Evolutionary conservation across 306 rosid genomes (phyloP).

Genomic region (Crataegus laevigata): DNA sequence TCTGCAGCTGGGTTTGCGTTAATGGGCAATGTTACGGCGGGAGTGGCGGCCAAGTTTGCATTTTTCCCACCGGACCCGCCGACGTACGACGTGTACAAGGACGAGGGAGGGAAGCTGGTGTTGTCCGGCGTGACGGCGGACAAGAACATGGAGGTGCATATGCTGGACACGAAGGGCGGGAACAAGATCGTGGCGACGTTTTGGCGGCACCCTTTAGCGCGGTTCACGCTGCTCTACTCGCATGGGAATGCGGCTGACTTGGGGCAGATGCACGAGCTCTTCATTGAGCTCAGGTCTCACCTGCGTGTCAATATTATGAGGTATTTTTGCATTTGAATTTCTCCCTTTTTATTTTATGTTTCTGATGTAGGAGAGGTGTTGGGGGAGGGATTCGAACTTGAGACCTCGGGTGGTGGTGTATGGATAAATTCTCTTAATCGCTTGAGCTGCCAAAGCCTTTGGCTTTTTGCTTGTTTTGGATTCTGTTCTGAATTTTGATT

Average conservation of each 20-base stretch:
- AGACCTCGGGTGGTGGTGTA: neutral
- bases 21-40: slow-evolving; percentile 90
- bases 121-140: slow-evolving; percentile 74
- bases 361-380: neutral
- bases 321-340: slow-evolving; percentile 13
- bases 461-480: neutral
- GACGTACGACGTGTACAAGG: slow-evolving; percentile 54
- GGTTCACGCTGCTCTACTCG: slow-evolving; percentile 84
- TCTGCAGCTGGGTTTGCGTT: slow-evolving; percentile 19
- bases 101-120: slow-evolving; percentile 44
- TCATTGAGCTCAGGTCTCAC: slow-evolving; percentile 93
- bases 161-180: slow-evolving; percentile 63
- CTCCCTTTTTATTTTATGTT: neutral
- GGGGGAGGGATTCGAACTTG: neutral
- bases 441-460: neutral
- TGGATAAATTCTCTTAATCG: neutral
- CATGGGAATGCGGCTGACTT: slow-evolving; percentile 99
- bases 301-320: slow-evolving; percentile 94
- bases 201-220: slow-evolving; percentile 79
- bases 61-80: slow-evolving; percentile 99
- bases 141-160: slow-evolving; percentile 55
- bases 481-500: neutral
- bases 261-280: slow-evolving; percentile 92
- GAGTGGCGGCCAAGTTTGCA: slow-evolving; percentile 93
- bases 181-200: slow-evolving; percentile 77